phyloP scores from a whole-genome alignment of 176 grass and related monocot species.

The Urochloa ruziziensis region DNA sequence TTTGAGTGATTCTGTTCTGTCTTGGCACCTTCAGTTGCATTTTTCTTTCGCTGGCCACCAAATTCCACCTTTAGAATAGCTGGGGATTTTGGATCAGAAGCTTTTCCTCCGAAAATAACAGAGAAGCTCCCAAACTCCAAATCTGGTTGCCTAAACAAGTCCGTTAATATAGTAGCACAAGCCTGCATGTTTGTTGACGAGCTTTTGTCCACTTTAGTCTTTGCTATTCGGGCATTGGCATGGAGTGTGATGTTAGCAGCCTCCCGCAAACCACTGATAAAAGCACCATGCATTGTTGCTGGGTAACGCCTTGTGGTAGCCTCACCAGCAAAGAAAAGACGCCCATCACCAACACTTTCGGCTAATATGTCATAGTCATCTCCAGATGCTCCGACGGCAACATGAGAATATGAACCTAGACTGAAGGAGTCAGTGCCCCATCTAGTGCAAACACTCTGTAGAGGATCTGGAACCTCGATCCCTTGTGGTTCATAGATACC shows the following conservation, averaged over 20 bases:
- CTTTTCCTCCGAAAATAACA: constrained; percentile 77
- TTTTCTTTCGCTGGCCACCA: constrained; percentile 70
- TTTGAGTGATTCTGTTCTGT: constrained; percentile 74
- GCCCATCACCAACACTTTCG: constrained; percentile 87
- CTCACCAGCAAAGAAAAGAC: constrained; percentile 95
- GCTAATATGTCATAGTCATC: constrained; percentile 97
- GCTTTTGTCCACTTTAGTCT: constrained; percentile 66
- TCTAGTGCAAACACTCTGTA: constrained; percentile 97
- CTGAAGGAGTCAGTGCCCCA: constrained; percentile 98
- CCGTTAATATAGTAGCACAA: constrained; percentile 72
- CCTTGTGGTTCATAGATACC: constrained; percentile 96
- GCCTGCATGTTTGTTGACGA: constrained; percentile 65
- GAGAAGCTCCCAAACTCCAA: constrained; percentile 93
- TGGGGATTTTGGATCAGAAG: constrained; percentile 70
- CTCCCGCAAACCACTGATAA: constrained; percentile 85
- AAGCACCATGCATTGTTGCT: constrained; percentile 99
- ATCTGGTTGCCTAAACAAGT: constrained; percentile 95
- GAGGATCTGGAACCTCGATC: constrained; percentile 93
- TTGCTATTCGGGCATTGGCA: constrained; percentile 58
- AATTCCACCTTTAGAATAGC: constrained; percentile 88
- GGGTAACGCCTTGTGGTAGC: constrained; percentile 91
- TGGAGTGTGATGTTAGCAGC: constrained; percentile 74
- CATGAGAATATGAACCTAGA: constrained; percentile 94
- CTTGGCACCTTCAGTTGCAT: constrained; percentile 46
- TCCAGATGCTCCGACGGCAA: constrained; percentile 89